These are phyloP conservation scores for Phialocephala sp. DNA, from an alignment of 2,329 filamentous ascomycete species.

Conservation along the genomic window DNA sequence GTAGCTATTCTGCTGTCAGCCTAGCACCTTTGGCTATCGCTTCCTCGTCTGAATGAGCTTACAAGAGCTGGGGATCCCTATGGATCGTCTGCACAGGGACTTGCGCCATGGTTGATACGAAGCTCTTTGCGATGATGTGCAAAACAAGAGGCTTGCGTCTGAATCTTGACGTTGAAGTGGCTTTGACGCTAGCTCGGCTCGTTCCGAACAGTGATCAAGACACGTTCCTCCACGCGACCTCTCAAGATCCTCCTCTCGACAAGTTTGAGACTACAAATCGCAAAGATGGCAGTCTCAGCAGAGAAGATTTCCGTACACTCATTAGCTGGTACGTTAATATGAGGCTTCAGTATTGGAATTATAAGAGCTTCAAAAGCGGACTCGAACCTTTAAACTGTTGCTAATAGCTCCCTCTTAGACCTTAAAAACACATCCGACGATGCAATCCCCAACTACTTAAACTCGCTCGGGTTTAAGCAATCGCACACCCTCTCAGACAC, in stretches of 20 bases:
- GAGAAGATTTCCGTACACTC: constrained; percentile 43
- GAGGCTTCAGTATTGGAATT: too few species aligned
- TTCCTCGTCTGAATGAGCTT: constrained; percentile 47
- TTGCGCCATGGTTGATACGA: constrained; percentile 71
- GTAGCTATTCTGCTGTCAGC: constrained; percentile 67
- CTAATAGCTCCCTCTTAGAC: constrained; percentile 58
- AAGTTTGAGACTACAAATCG: constrained; percentile 20
- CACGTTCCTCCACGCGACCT: constrained; percentile 37
- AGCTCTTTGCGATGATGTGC: constrained; percentile 11
- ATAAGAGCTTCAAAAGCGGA: background rate
- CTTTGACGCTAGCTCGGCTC: constrained; percentile 35
- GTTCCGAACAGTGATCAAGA: constrained; percentile 41
- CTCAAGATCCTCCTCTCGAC: constrained; percentile 11
- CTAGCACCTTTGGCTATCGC: constrained; percentile 26
- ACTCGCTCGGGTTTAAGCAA: constrained; percentile 83
- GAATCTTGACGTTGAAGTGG: constrained; percentile 33
- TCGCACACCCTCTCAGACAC: constrained; percentile 82
- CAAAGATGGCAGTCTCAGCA: constrained; percentile 39
- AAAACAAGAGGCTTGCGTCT: constrained; percentile 10
- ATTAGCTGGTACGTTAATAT: constrained; percentile 36
- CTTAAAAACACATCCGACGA: constrained; percentile 98
- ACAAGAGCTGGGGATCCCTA: constrained; percentile 98
- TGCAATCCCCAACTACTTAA: constrained; percentile 91
- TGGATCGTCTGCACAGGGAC: constrained; percentile 92
- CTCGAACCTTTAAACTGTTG: background rate